A percentile compares a stretch with the other conserved stretches of the same genome.
phyloP scores from a whole-genome alignment of 345 rosid species.

The Arabidopsis suecica region DNA sequence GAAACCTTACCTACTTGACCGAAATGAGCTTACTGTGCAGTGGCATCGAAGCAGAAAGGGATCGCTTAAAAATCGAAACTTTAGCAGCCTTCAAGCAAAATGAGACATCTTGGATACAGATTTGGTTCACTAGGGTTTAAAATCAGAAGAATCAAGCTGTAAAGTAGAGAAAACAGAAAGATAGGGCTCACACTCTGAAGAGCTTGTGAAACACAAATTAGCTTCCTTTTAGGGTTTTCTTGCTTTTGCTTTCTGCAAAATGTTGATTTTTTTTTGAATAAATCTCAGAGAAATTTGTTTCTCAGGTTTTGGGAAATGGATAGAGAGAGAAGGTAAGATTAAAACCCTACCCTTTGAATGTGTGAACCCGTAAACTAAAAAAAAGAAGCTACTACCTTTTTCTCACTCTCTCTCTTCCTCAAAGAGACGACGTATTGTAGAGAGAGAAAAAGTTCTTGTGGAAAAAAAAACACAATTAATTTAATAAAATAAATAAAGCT shows the following conservation, averaged over 20 bases:
- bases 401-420: slow-evolving; percentile 30
- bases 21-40: slow-evolving; percentile 55
- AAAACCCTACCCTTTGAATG: slow-evolving; percentile 65
- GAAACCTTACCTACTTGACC: slow-evolving; percentile 55
- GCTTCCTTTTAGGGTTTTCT: slow-evolving; percentile 49
- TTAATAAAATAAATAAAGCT: slow-evolving; percentile 16
- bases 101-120: slow-evolving; percentile 44
- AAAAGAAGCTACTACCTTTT: slow-evolving; percentile 35
- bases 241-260: slow-evolving; percentile 33
- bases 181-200: slow-evolving; percentile 40
- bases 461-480: slow-evolving; percentile 10
- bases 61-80: slow-evolving; percentile 27
- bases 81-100: slow-evolving; percentile 34
- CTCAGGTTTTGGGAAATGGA: slow-evolving; percentile 45
- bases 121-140: slow-evolving; percentile 46
- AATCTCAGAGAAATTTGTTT: slow-evolving; percentile 52
- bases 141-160: slow-evolving; percentile 42
- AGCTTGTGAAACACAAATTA: slow-evolving; percentile 26
- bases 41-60: slow-evolving; percentile 53
- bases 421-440: slow-evolving; percentile 20
- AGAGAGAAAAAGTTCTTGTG: slow-evolving; percentile 36
- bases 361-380: slow-evolving; percentile 46
- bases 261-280: slow-evolving; percentile 42
- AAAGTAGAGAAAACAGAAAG: slow-evolving; percentile 32
- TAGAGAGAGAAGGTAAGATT: slow-evolving; percentile 54